phyloP scores from a whole-genome alignment of 2,329 filamentous ascomycete species.

The Reticulascus tulasneorum region DNA sequence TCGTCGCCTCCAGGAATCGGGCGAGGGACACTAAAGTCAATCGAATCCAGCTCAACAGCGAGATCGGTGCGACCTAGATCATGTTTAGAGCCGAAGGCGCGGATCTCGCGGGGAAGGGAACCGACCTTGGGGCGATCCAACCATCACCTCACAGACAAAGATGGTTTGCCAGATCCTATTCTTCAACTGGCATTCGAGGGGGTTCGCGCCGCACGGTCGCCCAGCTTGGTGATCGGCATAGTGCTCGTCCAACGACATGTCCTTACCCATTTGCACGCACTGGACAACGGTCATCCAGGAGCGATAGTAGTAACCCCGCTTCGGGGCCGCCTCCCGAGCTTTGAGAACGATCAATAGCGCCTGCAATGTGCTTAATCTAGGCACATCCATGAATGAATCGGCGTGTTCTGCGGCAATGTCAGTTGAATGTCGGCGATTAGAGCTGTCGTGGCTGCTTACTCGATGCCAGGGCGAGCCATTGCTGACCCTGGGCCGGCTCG shows the following conservation, averaged over 20 bases:
- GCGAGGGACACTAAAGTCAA: constrained; percentile 68
- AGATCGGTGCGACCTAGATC: constrained; percentile 69
- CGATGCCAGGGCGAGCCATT: constrained; percentile 88
- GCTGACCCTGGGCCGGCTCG: constrained; percentile 77
- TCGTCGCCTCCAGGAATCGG: constrained; percentile 66
- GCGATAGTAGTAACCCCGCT: constrained; percentile 91
- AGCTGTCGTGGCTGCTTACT: constrained; percentile 44
- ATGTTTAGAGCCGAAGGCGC: not conserved
- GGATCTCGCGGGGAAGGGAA: not conserved
- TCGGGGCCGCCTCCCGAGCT: constrained; percentile 85
- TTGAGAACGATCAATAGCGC: constrained; percentile 84
- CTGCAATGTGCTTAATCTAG: constrained; percentile 86
- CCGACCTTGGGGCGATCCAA: constrained; percentile 86
- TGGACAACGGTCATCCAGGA: constrained; percentile 97
- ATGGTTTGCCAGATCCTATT: constrained; percentile 88
- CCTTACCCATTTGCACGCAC: constrained; percentile 88
- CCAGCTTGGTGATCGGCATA: constrained; percentile 72
- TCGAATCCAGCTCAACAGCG: constrained; percentile 67
- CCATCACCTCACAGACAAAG: constrained; percentile 84
- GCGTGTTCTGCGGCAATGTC: constrained; percentile 63
- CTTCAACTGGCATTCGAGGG: constrained; percentile 76
- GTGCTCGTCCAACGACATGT: constrained; percentile 86
- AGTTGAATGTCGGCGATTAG: not conserved
- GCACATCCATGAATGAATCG: constrained; percentile 89
- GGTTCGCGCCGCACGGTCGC: constrained; percentile 62